Evolutionary conservation across 129 eudicot species (phyloP), one percentile per base, ranked within the genome.

Genomic region (Sambucus nigra): DNA sequence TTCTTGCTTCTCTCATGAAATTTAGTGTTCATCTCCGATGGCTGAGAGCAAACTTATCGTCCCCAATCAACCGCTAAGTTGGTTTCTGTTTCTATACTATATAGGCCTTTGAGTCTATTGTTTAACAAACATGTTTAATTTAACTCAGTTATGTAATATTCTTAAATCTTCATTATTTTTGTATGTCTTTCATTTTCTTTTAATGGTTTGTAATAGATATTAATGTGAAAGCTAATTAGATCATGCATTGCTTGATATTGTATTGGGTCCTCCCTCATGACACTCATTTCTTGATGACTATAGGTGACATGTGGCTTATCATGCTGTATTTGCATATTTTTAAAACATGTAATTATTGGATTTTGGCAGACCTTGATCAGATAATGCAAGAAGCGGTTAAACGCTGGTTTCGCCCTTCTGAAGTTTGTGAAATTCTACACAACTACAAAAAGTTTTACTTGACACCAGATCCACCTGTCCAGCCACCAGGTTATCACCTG

Each of bases 351-450:
- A 46, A 44, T 41, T 53, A 29, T 27, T 55, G 62, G 45, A 33
- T 46, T 22, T 54, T 58, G 31, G 63, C 69, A 75, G 80, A 69
- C 9, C 40, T 69, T 32, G 45, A 64, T 42, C 69, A 64, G 52
- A 64, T 64, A 39, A 52, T 35, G 47, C 60, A 45, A 47, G 80
- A 69, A 60, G 72, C 76, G 39, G 54, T 35, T 10, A 57, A 64
- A 10, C 68, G 80, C 12, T 69, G 80, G 80, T 23, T 75, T 6
- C 60, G 72, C 4, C 25, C 76, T 38, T n/a, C 57, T 31, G 82
- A 67, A 51, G 49, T 66, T 5, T 66, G 68, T 57, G 71, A 70
- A 66, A 66, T 76, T 27, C 58, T 70, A n/a, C 40, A 23, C 1
- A 71, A 70, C 41, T 9, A 70, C 25, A 1, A 42, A 7, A 48